Base-by-base conservation (phyloP, 768 basidiomycete genomes). In the Pleurotus tuoliensis region DNA sequence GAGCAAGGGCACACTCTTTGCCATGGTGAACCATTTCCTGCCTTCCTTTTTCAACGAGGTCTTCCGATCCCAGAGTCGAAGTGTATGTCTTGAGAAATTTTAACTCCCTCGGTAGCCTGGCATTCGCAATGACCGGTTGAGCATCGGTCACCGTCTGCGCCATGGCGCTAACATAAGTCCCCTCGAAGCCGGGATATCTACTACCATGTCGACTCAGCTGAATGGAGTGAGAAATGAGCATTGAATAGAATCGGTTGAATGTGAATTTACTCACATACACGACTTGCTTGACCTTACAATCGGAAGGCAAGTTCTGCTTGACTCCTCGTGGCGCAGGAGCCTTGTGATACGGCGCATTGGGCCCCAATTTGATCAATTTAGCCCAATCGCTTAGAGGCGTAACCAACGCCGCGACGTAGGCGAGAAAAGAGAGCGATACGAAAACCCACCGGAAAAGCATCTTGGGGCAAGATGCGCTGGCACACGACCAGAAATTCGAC, bases 151-250 rank as follows among this genome's bases (percentile, higher is more conserved):
- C 30, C 8, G 30, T 30, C 11, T 30, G 30, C 30, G 30, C 30
- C 20, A 20, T 43, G 13, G 41, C 41, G 20, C 41, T 43, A 20
- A 43, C 41, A 43, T 43, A n/a, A 43, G 41, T 43, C 9, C 41
- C 20, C 41, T 50, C 49, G 27, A 30, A 37, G 7, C 49, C 49
- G 37, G 49, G 49, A 16, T 50, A 25, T n/a, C 49, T 22, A 37
- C 49, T 50, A 34, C 49, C 49, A 15, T 50, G 49, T 15, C 24
- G 49, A 30, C 25, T 50, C 27, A 50, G 27, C 49, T 50, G 30
- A n/a, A 48, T 7, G 4, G 49, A 27, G 37, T 7, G 49, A 34
- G 27, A 22, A 22, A 25, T 27, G 12, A 30, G 18, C n/a, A n/a
- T 8, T 15, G 22, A 18, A 22, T n/a, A n/a, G n/a, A 34, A 16